Evolutionary conservation across 1,139 yeast genomes (phyloP).

Genomic region (Lodderomyces jiufengensis): DNA sequence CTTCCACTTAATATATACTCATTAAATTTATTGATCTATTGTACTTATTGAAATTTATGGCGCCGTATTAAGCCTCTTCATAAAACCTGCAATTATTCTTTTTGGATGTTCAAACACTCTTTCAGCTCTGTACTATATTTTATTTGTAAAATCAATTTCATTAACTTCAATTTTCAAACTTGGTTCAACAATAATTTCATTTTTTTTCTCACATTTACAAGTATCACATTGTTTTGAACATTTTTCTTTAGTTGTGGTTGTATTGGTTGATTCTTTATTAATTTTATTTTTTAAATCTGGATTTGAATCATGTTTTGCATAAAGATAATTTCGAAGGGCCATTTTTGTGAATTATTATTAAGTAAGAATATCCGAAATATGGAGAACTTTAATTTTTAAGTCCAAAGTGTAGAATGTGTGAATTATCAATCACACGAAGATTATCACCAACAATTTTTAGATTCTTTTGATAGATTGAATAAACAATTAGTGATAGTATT

Average conservation of each 20-base stretch:
- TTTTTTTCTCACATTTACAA: slow-evolving; percentile 10
- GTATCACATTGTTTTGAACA: slow-evolving; percentile 11
- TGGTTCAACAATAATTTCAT: slow-evolving; percentile 7
- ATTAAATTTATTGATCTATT: no score
- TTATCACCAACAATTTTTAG: no score
- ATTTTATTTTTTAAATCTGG: slow-evolving; percentile 17
- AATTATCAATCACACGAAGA: neutral
- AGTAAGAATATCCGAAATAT: no score
- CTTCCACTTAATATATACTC: no score
- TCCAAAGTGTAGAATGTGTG: neutral
- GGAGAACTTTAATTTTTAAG: neutral
- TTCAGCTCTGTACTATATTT: no score
- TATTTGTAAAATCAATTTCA: slow-evolving; percentile 20
- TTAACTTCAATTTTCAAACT: slow-evolving; percentile 10
- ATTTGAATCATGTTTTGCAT: slow-evolving; percentile 38
- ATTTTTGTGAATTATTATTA: no score
- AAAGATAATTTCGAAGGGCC: slow-evolving; percentile 44
- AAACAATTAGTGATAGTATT: no score
- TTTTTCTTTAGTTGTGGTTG: slow-evolving; percentile 2
- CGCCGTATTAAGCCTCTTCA: no score
- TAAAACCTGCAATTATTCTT: no score
- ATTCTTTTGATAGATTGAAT: no score
- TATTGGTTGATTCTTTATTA: slow-evolving; percentile 15
- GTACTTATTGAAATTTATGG: no score
- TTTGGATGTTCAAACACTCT: no score